Evolutionary conservation across 2,329 filamentous ascomycete species (phyloP).

Genomic region (Microsporum canis): DNA sequence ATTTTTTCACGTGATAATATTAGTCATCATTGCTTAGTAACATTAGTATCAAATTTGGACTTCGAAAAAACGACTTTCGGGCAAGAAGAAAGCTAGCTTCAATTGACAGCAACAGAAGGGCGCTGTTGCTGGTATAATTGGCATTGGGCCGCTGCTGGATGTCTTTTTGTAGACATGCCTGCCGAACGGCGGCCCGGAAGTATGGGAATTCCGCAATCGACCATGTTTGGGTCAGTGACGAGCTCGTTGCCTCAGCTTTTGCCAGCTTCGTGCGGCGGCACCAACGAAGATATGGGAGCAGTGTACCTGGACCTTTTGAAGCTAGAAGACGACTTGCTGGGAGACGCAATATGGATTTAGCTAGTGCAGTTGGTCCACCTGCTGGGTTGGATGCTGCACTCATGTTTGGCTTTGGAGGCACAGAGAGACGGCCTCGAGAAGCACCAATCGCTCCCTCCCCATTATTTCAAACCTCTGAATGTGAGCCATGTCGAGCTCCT

Average conservation of each 20-base stretch:
- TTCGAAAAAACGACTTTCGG: background rate
- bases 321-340: conserved; percentile 45
- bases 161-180: conserved; percentile 35
- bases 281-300: conserved; percentile 47
- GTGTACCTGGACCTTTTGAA: conserved; percentile 52
- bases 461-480: background rate
- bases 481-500: background rate
- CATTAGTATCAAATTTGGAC: background rate
- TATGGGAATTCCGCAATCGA: conserved; percentile 18
- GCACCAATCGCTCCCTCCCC: background rate
- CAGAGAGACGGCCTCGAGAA: background rate
- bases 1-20: background rate
- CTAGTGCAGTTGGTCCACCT: conserved; percentile 23
- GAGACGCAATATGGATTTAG: conserved; percentile 43
- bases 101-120: background rate
- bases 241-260: conserved; percentile 38
- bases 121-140: background rate
- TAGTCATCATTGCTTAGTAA: background rate
- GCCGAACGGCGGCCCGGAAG: conserved; percentile 27
- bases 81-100: background rate
- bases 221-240: conserved; percentile 38
- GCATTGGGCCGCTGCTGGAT: conserved; percentile 17
- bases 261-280: conserved; percentile 33
- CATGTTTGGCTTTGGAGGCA: conserved; percentile 33
- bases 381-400: conserved; percentile 29